Base-by-base conservation (phyloP, 148 eudicot genomes). In the Fagopyrum esculentum region DNA sequence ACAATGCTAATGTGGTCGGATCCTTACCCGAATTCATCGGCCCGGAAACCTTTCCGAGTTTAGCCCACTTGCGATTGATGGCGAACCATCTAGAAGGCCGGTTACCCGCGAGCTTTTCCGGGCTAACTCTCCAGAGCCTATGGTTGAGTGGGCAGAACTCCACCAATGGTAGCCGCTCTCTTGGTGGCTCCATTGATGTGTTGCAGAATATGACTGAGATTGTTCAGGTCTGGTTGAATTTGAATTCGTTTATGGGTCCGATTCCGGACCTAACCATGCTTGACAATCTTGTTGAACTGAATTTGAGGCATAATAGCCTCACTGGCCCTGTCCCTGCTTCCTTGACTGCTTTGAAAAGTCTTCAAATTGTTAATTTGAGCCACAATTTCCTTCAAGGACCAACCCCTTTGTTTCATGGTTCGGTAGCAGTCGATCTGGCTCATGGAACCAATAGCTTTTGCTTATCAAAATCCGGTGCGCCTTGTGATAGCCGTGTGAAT, bases 371-470 rank as follows among this genome's bases (percentile, higher is more conserved):
- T 73, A 91, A 87, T 71, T 75, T 94, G 60, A 88, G 93, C 0
- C 90, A 91, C 64, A 91, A 94, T 76, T 1, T 43, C 71, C 82
- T 94, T 3, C 98, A 94, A 76, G 98, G 98, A 6, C 84, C 91
- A 12, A 85, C 83, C 0, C 97, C 96, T 0, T 61, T 68, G 47
- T 94, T 94, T 81, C 50, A 4, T 2, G 1, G 54, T 29, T 52
- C 84, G 0, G 93, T 91, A 2, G 43, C 70, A 5, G 81, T 78
- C 12, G 97, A 90, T 78, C 52, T 85, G 74, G 16, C 6, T 1
- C 6, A 1, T n/a, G 81, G 75, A 8, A 71, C 77, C 10, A 91
- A 91, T 76, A 86, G 90, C 49, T 94, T 94, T 73, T 94, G 97
- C 63, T 82, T 90, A 60, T 1, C 82, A 13, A 17, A 72, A 48